Evolutionary conservation across 768 basidiomycete species (phyloP), one percentile per base, ranked within the genome.

Genomic region (Sporobolomyces phaffii): DNA sequence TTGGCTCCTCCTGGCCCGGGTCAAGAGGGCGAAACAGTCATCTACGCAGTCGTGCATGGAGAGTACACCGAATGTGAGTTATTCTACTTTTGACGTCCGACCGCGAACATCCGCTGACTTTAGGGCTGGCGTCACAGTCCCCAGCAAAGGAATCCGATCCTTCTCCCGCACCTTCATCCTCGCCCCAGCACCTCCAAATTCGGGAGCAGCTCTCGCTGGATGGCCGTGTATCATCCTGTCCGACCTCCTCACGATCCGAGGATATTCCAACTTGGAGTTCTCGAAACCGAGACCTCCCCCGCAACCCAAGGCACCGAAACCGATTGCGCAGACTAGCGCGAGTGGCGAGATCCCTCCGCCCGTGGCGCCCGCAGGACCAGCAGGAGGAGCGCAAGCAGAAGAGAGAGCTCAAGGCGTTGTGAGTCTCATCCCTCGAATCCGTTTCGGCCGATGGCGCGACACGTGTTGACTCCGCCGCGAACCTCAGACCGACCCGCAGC

Each of bases 161-260:
- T 99, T 99, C 78, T 91, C 96, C 76, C 83, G 96, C 63, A 86
- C 90, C 0, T 93, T 98, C 75, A 83, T 98, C 60, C 80, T 99
- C 29, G 85, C 86, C 7, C 87, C 88, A 43, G 87, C 92, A 4
- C 78, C 85, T 29, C 85, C 87, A 57, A 88, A 86, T 31, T 92
- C 93, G 73, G 81, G 86, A 40, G 91, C 94, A 5, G 86, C 85
- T 75, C 73, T 81, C 58, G 85, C 83, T 60, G 91, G 92, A 17
- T 99, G 96, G 96, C 86, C 90, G 53, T 88, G 91, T 64, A 81
- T 85, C 62, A 86, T 98, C 72, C 80, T 97, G 5, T 96, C 91
- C 20, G 96, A 99, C 77, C 85, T 90, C 69, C 84, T 87, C 78
- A 85, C 84, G 41, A 80, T 97, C 62, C 87, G 92, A 45, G 82